Base-by-base conservation (phyloP, 768 basidiomycete genomes). In the Pleurotus pulmonarius region DNA sequence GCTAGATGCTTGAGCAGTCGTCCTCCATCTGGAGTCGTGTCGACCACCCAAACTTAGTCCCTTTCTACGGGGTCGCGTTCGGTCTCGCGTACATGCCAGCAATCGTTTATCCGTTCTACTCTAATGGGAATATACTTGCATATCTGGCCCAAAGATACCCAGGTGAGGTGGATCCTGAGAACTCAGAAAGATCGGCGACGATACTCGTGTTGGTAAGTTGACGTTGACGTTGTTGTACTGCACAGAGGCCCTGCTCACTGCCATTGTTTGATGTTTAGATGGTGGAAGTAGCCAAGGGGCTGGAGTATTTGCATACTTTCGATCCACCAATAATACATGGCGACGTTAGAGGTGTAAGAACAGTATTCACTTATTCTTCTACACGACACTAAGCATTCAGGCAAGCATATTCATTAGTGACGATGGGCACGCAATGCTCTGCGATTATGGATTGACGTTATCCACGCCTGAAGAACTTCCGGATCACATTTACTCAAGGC, bases 351-450 rank as follows among this genome's bases (percentile, higher is more conserved):
- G 61, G 61, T 4, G 67, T 65, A 39, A 51, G 60, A 3, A 41
- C 18, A 1, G 40, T 41, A 11, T 11, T 41, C 18, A 13, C 40
- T 13, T 43, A 29, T 41, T 5, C 11, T 22, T 3, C n/a, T 6
- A 5, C 20, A 18, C 49, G 3, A 8, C 13, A 38, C 43, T 40
- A 26, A 26, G 25, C 25, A 26, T 26, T 5, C 26, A 26, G 26
- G 26, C 26, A 3, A 73, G 72, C 55, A 56, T 72, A 12, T 61
- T 73, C 9, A 56, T 73, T 2, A 60, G 63, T 25, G 49, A 56
- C 11, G 26, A 55, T 3, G 61, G 60, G 0, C 60, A 56, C 25
- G 69, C 67, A 11, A 55, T 62, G 11, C 57, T 73, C 6, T 61
- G 64, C 16, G 72, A 73, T 56, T 68, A 62, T 46, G 65, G 63